Base-by-base conservation (phyloP, 352 stramenopile genomes). In the Phytophthora palmivora region DNA sequence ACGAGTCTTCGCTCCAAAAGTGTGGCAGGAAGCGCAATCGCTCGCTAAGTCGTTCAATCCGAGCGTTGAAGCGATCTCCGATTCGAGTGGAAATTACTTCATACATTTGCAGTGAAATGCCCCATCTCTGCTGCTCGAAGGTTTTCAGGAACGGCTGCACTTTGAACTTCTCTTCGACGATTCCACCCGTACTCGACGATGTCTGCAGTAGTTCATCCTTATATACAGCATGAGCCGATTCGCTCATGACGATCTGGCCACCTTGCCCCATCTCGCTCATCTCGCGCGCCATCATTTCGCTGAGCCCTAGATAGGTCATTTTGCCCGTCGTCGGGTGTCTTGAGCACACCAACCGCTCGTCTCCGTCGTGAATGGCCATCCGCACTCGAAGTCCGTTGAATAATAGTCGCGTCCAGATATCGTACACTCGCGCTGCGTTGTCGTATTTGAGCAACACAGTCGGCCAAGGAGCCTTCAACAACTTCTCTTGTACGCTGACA, bases 351-450 rank as follows among this genome's bases (percentile, higher is more conserved):
- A 91, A 70, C 21, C 76, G 70, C 3, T 84, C 73, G 47, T 89
- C 82, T 10, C 76, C 82, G 45, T 88, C 70, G 69, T 94, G 85
- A 63, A 94, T 87, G 15, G 76, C 82, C 82, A 94, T 92, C 16
- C 85, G 83, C 7, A 94, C 84, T 8, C 85, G 79, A 14, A 94
- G 70, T 0, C 85, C 85, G 38, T 78, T 79, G 47, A 94, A 94
- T 3, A 92, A 24, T 15, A 87, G 21, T 19, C 67, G 67, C 4
- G 81, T 79, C 81, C 81, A 91, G 11, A 76, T 70, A 46, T 89
- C 74, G 53, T 80, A 78, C 33, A 86, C 41, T 37, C 76, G 67
- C n/a, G 59, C 56, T 16, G 74, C 70, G 8, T 74, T 78, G 39
- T 79, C 60, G 36, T 62, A 68, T 43, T 88, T 70, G 7, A 87